Conservation (phyloP, 768 basidiomycete species). For the Xerocomellus intermedius region DNA sequence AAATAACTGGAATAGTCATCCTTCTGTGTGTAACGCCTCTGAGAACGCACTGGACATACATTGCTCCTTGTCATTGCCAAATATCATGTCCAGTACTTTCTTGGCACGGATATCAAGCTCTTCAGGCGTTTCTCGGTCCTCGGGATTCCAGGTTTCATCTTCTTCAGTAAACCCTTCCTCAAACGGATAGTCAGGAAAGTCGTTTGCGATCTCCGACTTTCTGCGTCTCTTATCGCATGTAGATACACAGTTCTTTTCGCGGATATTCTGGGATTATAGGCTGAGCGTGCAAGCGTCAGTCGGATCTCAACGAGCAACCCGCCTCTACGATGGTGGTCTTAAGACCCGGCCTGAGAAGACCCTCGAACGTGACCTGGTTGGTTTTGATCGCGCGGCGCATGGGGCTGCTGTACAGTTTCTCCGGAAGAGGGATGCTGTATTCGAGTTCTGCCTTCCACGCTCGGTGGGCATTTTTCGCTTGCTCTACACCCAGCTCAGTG, state of each 20-base stretch:
- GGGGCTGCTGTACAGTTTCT: conserved; percentile 60
- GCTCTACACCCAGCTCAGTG: conserved; percentile 52
- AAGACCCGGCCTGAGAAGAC: conserved; percentile 30
- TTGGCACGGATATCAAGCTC: conserved; percentile 49
- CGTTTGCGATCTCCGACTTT: conserved; percentile 43
- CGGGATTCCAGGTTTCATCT: conserved; percentile 58
- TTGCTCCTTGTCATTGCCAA: conserved; percentile 41
- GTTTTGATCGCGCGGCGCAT: conserved; percentile 62
- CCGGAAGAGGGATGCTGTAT: conserved; percentile 47
- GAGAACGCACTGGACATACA: conserved; percentile 42
- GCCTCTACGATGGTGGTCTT: conserved; percentile 59
- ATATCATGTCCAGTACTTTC: conserved; percentile 54
- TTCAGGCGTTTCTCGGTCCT: conserved; percentile 50
- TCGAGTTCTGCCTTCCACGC: conserved; percentile 51
- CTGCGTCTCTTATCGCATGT: conserved; percentile 67
- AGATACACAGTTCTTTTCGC: conserved; percentile 66
- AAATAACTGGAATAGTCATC: conserved; percentile 46
- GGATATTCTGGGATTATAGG: conserved; percentile 47
- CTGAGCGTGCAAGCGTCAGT: not conserved
- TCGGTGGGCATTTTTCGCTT: conserved; percentile 46
- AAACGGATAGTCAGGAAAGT: conserved; percentile 52
- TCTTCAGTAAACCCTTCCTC: conserved; percentile 60
- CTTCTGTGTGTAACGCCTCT: not conserved
- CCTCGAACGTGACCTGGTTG: conserved; percentile 50
- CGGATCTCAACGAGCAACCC: not conserved